These are phyloP conservation scores for Coemansia biformis DNA, from an alignment of 192 early-diverging fungal species.

Conservation along the genomic window DNA sequence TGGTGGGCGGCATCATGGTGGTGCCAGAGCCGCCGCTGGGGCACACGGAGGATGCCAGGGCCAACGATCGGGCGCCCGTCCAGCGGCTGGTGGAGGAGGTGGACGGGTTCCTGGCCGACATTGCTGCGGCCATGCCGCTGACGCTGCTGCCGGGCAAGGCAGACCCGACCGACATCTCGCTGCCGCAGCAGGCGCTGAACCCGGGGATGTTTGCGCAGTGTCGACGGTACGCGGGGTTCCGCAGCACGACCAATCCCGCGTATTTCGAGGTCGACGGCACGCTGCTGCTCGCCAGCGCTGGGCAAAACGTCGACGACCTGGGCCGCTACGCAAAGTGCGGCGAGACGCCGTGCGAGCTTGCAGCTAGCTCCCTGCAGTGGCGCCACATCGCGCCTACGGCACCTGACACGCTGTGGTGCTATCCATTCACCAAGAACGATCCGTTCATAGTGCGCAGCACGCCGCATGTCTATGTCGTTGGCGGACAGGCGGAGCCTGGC, in stretches of 20 bases:
- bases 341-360: constrained; percentile 60
- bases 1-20: constrained; percentile 69
- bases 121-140: constrained; percentile 58
- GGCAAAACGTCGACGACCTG: constrained; percentile 88
- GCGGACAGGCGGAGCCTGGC: constrained; percentile 75
- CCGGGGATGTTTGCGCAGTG: constrained; percentile 64
- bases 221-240: constrained; percentile 57
- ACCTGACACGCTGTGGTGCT: constrained; percentile 93
- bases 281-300: constrained; percentile 69
- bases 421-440: constrained; percentile 81
- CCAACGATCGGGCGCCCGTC: constrained; percentile 44
- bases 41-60: constrained; percentile 43
- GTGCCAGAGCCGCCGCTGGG: constrained; percentile 41
- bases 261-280: constrained; percentile 62
- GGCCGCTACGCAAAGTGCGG: constrained; percentile 57
- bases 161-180: constrained; percentile 70
- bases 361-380: constrained; percentile 70
- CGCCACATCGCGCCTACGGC: constrained; percentile 87
- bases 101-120: constrained; percentile 61
- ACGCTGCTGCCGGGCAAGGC: constrained; percentile 75
- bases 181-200: constrained; percentile 88
- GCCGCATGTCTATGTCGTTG: constrained; percentile 87
- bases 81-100: constrained; percentile 51
- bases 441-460: constrained; percentile 73
- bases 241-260: constrained; percentile 76